A percentile compares a stretch with the other conserved stretches of the same genome.
Conservation (phyloP, 345 rosid genomes). For the Aethionema arabicum region DNA sequence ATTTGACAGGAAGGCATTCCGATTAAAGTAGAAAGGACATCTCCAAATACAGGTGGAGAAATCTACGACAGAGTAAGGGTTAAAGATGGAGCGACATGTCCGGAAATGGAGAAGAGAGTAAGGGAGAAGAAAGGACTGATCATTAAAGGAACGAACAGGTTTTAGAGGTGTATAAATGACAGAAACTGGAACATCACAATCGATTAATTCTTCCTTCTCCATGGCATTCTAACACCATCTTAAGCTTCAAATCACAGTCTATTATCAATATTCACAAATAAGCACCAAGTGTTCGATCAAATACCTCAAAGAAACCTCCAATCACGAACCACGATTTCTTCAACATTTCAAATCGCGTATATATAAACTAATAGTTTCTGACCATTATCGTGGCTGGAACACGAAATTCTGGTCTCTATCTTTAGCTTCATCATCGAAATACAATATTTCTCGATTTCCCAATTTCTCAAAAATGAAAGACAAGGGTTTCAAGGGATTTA, state of each 20-base stretch:
- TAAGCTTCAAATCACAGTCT: slow-evolving; percentile 43
- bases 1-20: slow-evolving; percentile 75
- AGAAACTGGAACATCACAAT: slow-evolving; percentile 78
- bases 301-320: slow-evolving; percentile 1
- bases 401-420: too few relatives aligned
- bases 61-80: slow-evolving; percentile 79
- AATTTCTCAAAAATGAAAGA: too few relatives aligned
- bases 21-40: slow-evolving; percentile 91
- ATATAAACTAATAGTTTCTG: background rate
- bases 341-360: background rate
- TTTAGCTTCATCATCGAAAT: too few relatives aligned
- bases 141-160: slow-evolving; percentile 40
- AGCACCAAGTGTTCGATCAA: slow-evolving; percentile 15
- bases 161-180: slow-evolving; percentile 81
- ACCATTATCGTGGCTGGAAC: too few relatives aligned
- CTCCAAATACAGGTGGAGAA: slow-evolving; percentile 82
- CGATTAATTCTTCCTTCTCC: slow-evolving; percentile 58
- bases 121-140: slow-evolving; percentile 59
- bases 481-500: too few relatives aligned
- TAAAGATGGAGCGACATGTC: slow-evolving; percentile 79
- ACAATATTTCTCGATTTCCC: too few relatives aligned
- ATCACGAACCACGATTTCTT: too few relatives aligned
- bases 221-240: slow-evolving; percentile 77
- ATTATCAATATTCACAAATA: background rate
- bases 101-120: slow-evolving; percentile 92